phyloP scores from a whole-genome alignment of 306 rosid genomes.

The Alnus glutinosa region DNA sequence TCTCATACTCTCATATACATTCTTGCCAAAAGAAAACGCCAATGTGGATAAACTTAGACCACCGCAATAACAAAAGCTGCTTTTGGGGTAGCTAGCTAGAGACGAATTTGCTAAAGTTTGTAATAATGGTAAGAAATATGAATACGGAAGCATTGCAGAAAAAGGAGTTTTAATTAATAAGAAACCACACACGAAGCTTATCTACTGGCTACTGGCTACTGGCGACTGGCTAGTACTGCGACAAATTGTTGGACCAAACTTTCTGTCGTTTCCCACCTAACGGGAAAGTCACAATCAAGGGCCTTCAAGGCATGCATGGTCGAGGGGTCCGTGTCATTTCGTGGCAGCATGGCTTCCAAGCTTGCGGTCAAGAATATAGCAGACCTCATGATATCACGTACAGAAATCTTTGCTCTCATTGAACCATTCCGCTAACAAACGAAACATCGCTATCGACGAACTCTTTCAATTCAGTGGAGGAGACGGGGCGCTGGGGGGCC shows the following conservation, averaged over 20 bases:
- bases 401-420: constrained; percentile 23
- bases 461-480: background rate
- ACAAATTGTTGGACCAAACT: constrained; percentile 34
- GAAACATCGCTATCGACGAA: constrained; percentile 17
- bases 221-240: constrained; percentile 12
- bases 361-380: constrained; percentile 20
- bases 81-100: background rate
- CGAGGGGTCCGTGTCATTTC: constrained; percentile 16
- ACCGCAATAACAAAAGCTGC: background rate
- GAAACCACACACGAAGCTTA: constrained; percentile 29
- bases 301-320: constrained; percentile 5
- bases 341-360: constrained; percentile 26
- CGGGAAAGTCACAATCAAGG: constrained; percentile 15
- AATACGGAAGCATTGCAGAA: constrained; percentile 9
- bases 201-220: constrained; percentile 15
- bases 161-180: background rate
- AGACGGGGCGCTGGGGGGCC: too few relatives aligned
- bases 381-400: constrained; percentile 17
- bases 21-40: too few relatives aligned
- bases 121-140: background rate
- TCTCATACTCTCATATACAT: too few relatives aligned
- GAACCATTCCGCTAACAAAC: background rate
- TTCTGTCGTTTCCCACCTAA: constrained; percentile 9
- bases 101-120: background rate
- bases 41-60: background rate